Conservation (phyloP, 1,284 basidiomycete genomes). For the Veloboletus limbatus region DNA sequence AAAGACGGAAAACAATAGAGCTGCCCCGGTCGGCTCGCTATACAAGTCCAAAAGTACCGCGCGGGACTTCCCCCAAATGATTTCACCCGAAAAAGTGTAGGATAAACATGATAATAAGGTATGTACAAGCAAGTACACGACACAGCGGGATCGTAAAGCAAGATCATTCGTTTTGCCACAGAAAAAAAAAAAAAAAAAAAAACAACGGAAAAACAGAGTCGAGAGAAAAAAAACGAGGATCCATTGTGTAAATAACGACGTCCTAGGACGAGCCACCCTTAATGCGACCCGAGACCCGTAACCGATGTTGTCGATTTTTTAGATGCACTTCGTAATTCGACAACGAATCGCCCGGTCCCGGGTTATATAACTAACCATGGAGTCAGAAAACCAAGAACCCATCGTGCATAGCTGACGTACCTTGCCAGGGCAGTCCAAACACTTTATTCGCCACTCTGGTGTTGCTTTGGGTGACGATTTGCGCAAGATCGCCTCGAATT, state of each 20-base stretch:
- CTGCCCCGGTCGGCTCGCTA: no score
- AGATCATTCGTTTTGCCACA: constrained; percentile 17
- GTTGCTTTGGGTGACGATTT: constrained; percentile 49
- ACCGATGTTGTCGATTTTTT: constrained; percentile 69
- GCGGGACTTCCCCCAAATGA: no score
- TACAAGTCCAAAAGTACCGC: no score
- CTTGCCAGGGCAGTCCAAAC: constrained; percentile 93
- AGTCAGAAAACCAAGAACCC: background rate
- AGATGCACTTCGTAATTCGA: constrained; percentile 94
- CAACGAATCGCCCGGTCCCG: constrained; percentile 87
- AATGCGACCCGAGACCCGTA: constrained; percentile 48
- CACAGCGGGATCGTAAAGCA: constrained; percentile 30
- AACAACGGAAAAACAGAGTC: background rate
- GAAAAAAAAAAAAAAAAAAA: background rate
- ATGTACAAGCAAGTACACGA: constrained; percentile 36
- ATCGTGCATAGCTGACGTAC: constrained; percentile 37
- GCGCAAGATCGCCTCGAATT: constrained; percentile 73
- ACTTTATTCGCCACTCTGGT: constrained; percentile 90
- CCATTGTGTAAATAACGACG: constrained; percentile 20
- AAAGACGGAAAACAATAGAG: no score
- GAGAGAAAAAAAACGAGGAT: constrained; percentile 5
- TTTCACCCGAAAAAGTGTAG: constrained; percentile 1
- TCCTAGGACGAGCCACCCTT: constrained; percentile 22
- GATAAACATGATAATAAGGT: constrained; percentile 38
- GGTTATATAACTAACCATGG: constrained; percentile 79